Conservation (phyloP, 2,329 filamentous ascomycete species). For the Apiospora hydei region DNA sequence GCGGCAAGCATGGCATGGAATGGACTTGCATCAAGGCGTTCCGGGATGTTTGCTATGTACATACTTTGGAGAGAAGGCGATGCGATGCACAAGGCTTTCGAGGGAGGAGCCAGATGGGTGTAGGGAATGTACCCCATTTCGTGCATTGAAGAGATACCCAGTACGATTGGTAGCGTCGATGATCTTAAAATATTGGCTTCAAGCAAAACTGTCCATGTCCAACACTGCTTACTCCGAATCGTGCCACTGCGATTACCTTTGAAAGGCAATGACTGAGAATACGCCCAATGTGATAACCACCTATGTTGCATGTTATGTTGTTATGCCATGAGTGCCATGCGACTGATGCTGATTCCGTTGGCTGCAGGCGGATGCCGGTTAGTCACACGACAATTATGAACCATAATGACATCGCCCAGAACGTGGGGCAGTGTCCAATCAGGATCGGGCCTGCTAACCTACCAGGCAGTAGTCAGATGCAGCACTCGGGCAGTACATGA, state of each 20-base stretch:
- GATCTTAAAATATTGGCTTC: neutral
- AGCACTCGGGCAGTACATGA: conserved; percentile 10
- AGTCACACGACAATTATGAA: conserved; percentile 22
- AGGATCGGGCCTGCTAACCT: neutral
- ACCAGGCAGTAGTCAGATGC: conserved; percentile 14
- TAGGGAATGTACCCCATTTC: conserved; percentile 15
- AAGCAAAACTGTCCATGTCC: neutral
- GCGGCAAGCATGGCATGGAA: neutral
- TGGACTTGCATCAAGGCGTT: conserved; percentile 17
- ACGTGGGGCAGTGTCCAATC: conserved; percentile 13
- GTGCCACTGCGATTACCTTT: neutral
- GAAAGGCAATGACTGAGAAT: neutral
- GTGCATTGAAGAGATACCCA: conserved; percentile 12
- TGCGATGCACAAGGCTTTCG: neutral
- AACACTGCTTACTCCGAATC: neutral
- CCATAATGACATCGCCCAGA: conserved; percentile 11
- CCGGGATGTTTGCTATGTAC: neutral
- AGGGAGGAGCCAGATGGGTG: neutral
- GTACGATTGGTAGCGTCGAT: neutral
- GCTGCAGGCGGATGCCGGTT: neutral
- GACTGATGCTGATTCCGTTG: neutral
- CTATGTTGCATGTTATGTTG: no score
- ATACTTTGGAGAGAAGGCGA: neutral
- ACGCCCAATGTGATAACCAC: neutral
- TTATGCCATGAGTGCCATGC: neutral